Base-by-base conservation (phyloP, 768 basidiomycete genomes). In the Stropharia rugosoannulata region DNA sequence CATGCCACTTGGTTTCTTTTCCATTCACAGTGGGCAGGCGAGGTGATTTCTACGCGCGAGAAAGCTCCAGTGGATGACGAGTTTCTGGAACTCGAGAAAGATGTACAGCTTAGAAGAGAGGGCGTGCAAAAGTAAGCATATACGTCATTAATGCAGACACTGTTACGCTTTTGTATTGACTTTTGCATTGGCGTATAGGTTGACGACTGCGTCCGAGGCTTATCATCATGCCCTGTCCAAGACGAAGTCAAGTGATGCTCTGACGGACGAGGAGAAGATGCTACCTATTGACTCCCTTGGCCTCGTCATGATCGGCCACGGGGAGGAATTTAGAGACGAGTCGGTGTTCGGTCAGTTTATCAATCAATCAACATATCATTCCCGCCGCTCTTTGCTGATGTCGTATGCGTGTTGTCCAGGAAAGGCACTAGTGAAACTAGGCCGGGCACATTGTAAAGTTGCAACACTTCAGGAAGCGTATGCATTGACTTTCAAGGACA, bases 391-490 rank as follows among this genome's bases (percentile, higher is more conserved):
- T 27, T n/a, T 15, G 22, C 15, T 27, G 16, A 18, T 43, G 42
- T 16, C 15, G 5, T 22, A 46, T n/a, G 22, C 22, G 6, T 46
- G 15, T 13, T 15, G 22, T 57, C 49, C 51, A 92, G 93, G 91
- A 12, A 78, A 79, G n/a, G 86, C 83, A 1, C 76, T 97, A 13
- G 77, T 88, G 12, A 84, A 80, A 55, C 68, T 93, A 39, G 95
- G 95, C 18, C 85, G 88, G 56, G 90, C 90, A 1, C 89, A 93
- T 65, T 93, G 90, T 73, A 89, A 88, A 66, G 73, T 93, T 19
- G 93, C 95, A 8, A 85, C 84, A 13, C 75, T 93, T 12, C 95
- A 97, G 68, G 93, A 95, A 63, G 82, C 87, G 0, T 93, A 83
- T 64, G 87, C 87, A 0, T 69, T 86, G 54, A 82, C 83, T 5